phyloP scores from a whole-genome alignment of 2,329 filamentous ascomycete genomes.

The Eutypella sp. region DNA sequence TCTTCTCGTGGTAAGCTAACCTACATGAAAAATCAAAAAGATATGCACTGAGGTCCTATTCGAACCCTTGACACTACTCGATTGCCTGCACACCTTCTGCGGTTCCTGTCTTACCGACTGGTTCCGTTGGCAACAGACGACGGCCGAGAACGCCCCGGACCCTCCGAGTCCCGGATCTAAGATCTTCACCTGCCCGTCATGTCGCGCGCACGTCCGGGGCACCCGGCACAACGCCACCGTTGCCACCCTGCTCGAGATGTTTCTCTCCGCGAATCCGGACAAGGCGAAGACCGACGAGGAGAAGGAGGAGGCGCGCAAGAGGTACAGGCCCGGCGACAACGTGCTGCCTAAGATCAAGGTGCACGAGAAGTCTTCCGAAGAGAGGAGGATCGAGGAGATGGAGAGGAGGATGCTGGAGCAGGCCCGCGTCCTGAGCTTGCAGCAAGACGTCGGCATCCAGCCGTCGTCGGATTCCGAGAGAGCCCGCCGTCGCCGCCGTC shows the following conservation, averaged over 20 bases:
- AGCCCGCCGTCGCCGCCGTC: conserved; percentile 19
- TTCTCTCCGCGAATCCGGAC: conserved; percentile 71
- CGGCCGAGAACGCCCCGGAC: conserved; percentile 46
- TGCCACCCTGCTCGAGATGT: conserved; percentile 85
- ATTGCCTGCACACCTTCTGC: conserved; percentile 94
- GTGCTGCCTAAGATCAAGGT: conserved; percentile 62
- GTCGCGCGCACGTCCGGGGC: conserved; percentile 78
- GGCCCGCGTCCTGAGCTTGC: conserved; percentile 68
- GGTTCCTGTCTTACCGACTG: conserved; percentile 93
- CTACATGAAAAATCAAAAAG: conserved; percentile 51
- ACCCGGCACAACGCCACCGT: conserved; percentile 89
- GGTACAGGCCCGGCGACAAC: conserved; percentile 77
- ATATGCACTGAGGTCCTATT: conserved; percentile 96
- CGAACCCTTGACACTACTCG: conserved; percentile 83
- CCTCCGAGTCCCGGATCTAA: conserved; percentile 43
- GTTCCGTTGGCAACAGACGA: conserved; percentile 75
- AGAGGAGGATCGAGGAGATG: conserved; percentile 55
- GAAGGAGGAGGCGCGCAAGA: conserved; percentile 66
- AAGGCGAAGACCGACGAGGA: conserved; percentile 67
- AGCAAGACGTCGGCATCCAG: conserved; percentile 56
- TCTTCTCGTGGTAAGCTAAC: conserved; percentile 8
- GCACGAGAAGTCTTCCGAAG: conserved; percentile 46
- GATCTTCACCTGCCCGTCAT: conserved; percentile 85
- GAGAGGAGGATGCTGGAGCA: conserved; percentile 67
- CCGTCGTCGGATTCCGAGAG: conserved; percentile 23